phyloP scores from a whole-genome alignment of 2,329 filamentous ascomycete species.

The Pyricularia grisea region DNA sequence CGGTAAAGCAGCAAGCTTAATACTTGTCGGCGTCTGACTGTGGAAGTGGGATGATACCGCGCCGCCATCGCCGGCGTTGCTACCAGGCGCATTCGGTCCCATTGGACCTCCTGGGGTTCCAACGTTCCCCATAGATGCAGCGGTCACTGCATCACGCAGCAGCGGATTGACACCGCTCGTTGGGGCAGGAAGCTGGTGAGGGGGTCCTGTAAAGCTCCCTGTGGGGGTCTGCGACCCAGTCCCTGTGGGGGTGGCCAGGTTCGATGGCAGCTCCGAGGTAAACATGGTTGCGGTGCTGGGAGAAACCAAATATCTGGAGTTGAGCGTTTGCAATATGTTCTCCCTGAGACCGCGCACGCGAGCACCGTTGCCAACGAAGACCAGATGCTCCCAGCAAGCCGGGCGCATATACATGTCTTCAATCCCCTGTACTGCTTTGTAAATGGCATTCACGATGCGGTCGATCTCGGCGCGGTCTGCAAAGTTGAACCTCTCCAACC shows the following conservation, averaged over 20 bases:
- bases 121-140: constrained; percentile 37
- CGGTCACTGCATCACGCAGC: constrained; percentile 81
- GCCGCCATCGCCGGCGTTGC: constrained; percentile 28
- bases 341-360: constrained; percentile 73
- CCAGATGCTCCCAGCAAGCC: constrained; percentile 82
- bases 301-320: constrained; percentile 77
- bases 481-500: constrained; percentile 64
- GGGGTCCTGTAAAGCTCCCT: constrained; percentile 42
- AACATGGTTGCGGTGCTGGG: constrained; percentile 93
- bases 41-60: constrained; percentile 42
- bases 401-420: constrained; percentile 78
- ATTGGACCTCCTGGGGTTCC: constrained; percentile 35
- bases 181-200: constrained; percentile 41
- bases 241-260: constrained; percentile 80
- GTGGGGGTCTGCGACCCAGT: constrained; percentile 90
- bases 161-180: constrained; percentile 68
- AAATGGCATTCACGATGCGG: constrained; percentile 73
- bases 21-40: constrained; percentile 69
- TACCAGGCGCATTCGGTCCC: constrained; percentile 22
- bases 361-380: constrained; percentile 84
- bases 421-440: constrained; percentile 73
- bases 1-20: constrained; percentile 68
- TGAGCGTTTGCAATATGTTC: constrained; percentile 71
- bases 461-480: constrained; percentile 67
- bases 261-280: constrained; percentile 90